phyloP scores from a whole-genome alignment of 1,139 yeast species.

The Wickerhamomyces sp. region DNA sequence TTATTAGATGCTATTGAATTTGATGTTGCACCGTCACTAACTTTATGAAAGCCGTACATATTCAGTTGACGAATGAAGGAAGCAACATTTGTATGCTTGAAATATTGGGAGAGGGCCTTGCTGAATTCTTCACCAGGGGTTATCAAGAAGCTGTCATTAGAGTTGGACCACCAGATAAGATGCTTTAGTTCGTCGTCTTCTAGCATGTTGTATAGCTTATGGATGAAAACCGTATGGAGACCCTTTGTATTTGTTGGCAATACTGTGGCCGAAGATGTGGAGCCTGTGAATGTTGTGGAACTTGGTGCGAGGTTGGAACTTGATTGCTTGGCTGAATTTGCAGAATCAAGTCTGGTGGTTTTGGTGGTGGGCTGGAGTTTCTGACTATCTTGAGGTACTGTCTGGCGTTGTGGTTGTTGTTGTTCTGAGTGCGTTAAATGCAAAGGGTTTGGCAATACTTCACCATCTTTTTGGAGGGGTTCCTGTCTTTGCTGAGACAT shows the following conservation, averaged over 20 bases:
- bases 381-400: too few relatives aligned
- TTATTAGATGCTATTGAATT: slow-evolving; percentile 1
- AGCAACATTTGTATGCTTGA: slow-evolving; percentile 75
- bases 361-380: too few relatives aligned
- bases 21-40: slow-evolving; percentile 35
- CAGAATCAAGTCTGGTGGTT: not conserved
- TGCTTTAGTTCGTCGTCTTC: slow-evolving; percentile 48
- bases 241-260: slow-evolving; percentile 23
- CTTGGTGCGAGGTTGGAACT: too few relatives aligned
- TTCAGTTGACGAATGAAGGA: slow-evolving; percentile 75
- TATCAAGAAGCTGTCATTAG: slow-evolving; percentile 38
- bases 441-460: too few relatives aligned
- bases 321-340: not conserved
- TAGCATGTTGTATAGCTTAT: slow-evolving; percentile 59
- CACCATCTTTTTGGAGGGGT: too few relatives aligned
- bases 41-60: slow-evolving; percentile 75
- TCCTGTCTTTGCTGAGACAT: too few relatives aligned
- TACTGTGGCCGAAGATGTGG: not conserved
- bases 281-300: too few relatives aligned
- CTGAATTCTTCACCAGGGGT: slow-evolving; percentile 54
- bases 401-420: too few relatives aligned
- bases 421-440: too few relatives aligned
- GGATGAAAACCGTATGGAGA: slow-evolving; percentile 51
- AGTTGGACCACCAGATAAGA: slow-evolving; percentile 47
- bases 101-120: slow-evolving; percentile 54